Base-by-base conservation (phyloP, 257 asterid species). In the Gentiana straminea region DNA sequence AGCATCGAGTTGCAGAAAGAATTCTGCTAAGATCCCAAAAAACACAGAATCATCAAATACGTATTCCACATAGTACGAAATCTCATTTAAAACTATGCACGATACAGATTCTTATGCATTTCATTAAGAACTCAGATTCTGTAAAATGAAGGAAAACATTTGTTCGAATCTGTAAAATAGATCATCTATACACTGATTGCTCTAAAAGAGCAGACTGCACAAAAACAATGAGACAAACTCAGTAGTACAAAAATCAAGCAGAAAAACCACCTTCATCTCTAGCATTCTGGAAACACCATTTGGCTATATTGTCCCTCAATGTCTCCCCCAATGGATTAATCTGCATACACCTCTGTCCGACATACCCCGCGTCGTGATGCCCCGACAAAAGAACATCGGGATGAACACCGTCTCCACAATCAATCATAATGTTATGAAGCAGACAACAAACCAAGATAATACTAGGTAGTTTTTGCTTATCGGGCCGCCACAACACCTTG, bases 401-500 rank as follows among this genome's bases (percentile, higher is more conserved):
- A 35, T 63, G 68, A 68, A 82, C 73, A 35, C 73, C 60, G 65
- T 89, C 97, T 35, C 96, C 89, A 64, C 93, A 81, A 51, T 92
- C 94, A 33, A 88, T 81, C 52, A 88, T 75, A 35, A 92, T 85
- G 62, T 92, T 92, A 65, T 85, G 94, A 68, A 92, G 94, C 43
- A 92, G 76, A 74, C 95, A 92, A 71, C 98, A 92, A 1, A 92
- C 94, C 55, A 92, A 62, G 67, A 92, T 77, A 38, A 85, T 87
- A 64, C 97, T 92, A 4, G 97, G 97, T 3, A 92, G 81, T 61
- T 92, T 92, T 78, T 78, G 61, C 67, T 83, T 83, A 71, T 92
- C 97, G 0, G 98, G 98, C 57, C 97, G 69, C 97, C 98, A 85
- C 97, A 92, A 88, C 32, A 92, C 98, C 85, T 92, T 92, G 71